Base-by-base conservation (phyloP, 1,284 basidiomycete genomes). In the Thelephora terrestris region DNA sequence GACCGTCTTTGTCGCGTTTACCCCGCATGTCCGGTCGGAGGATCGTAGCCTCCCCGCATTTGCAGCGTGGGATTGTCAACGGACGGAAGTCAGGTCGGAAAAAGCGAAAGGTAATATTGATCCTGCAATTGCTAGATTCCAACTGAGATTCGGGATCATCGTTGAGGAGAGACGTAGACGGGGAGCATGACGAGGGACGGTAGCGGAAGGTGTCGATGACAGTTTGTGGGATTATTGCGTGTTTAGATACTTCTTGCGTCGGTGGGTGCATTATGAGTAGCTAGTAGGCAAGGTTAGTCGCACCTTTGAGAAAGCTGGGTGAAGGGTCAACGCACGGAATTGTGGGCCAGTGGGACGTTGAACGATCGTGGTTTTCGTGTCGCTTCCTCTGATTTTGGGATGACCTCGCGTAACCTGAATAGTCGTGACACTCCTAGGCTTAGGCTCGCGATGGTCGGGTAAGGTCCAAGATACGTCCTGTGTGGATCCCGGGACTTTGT, bases 181-280 rank as follows among this genome's bases (percentile, higher is more conserved):
- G 29, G 6, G 29, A 32, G 29, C 9, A 5, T 27, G 25, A 9
- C 9, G 81, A 79, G 55, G 69, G 74, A 2, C 73, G 63, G 2
- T 90, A 87, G 29, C 76, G 75, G 60, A 83, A 93, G 17, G 85
- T 58, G 60, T 94, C 91, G 46, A 94, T 74, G 0, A 79, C 73
- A 34, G 74, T 66, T 55, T 91, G 87, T 0, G 85, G 79, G 3
- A 89, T 91, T 10, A 93, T 75, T 7, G 76, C 74, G 55, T 89
- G 86, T 56, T 96, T 96, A 70, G 85, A 97, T 18, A 73, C 72
- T 64, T 97, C 92, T 69, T 97, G 93, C 53, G 82, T 85, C 1
- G 86, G 84, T 0, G 88, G 88, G 55, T 93, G 88, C 93, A 97
- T 97, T 57, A 95, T 85, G n/a, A 79, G 73, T 29, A 92, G 70